phyloP scores from a whole-genome alignment of 257 asterid species.

The Solanum sparsipilum region DNA sequence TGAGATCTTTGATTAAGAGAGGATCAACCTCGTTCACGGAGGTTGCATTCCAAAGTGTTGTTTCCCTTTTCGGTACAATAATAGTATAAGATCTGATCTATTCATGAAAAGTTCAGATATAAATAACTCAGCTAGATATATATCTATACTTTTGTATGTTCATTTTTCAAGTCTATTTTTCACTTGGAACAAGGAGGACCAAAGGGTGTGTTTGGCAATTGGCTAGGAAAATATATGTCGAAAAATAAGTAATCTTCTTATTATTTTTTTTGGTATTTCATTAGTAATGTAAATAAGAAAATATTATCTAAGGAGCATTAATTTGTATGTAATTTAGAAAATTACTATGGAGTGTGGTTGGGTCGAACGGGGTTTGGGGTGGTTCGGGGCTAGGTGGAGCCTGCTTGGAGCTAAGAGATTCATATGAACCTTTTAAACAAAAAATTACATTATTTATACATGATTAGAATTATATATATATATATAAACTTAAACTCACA shows the following conservation, averaged over 20 bases:
- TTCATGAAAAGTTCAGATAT: neutral
- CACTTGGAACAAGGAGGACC: neutral
- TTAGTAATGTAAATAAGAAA: neutral
- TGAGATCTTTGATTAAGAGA: accelerated
- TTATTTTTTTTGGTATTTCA: neutral
- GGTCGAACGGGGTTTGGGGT: too few relatives aligned
- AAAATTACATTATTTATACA: too few relatives aligned
- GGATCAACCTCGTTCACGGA: too few relatives aligned
- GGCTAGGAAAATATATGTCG: neutral
- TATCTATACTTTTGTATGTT: neutral
- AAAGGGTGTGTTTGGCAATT: neutral
- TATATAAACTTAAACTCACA: neutral
- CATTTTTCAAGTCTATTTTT: neutral
- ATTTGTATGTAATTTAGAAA: neutral
- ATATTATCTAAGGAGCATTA: neutral
- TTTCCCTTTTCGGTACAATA: too few relatives aligned
- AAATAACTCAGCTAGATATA: neutral
- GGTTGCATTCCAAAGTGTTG: neutral
- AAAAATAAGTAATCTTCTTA: neutral
- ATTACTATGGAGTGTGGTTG: neutral
- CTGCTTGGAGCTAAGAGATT: neutral
- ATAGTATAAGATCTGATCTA: too few relatives aligned
- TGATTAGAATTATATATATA: too few relatives aligned
- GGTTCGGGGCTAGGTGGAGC: accelerated
- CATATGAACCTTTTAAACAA: neutral